Evolutionary conservation across 495 filamentous ascomycete genomes (phyloP).

Genomic region (Xylaria flabelliformis): DNA sequence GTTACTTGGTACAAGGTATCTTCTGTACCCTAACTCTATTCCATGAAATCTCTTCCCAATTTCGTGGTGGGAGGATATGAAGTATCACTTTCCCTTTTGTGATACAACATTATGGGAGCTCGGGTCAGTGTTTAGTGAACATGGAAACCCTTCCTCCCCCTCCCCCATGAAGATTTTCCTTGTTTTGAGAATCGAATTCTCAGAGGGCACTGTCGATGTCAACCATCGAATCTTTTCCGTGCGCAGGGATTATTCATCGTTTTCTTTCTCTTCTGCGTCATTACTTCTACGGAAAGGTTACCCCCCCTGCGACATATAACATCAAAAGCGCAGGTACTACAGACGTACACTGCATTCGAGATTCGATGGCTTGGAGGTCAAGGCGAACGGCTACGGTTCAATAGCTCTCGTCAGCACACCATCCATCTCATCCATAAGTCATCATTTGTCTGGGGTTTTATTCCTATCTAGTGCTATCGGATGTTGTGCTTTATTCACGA

Average conservation of each 20-base stretch:
- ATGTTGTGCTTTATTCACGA: neutral
- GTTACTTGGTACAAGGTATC: neutral
- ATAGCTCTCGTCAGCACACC: neutral
- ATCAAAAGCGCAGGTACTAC: neutral
- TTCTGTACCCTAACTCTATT: neutral
- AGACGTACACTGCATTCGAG: neutral
- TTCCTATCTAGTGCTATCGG: neutral
- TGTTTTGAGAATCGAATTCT: neutral
- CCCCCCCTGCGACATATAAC: neutral
- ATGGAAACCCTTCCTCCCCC: neutral
- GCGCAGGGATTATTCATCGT: neutral
- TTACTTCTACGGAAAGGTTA: neutral
- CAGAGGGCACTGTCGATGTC: neutral
- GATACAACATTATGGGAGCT: neutral
- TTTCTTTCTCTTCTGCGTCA: neutral
- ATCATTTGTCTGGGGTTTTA: neutral
- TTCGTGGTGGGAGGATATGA: neutral
- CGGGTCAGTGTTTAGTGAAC: slow-evolving; percentile 19
- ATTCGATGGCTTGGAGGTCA: neutral
- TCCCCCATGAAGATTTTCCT: neutral
- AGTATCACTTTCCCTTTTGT: neutral
- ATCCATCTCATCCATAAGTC: neutral
- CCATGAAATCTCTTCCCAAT: slow-evolving; percentile 1
- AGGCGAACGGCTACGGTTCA: slow-evolving; percentile 6
- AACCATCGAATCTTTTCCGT: neutral